Base-by-base conservation (phyloP, 2,329 filamentous ascomycete genomes). In the Diatrype stigma region DNA sequence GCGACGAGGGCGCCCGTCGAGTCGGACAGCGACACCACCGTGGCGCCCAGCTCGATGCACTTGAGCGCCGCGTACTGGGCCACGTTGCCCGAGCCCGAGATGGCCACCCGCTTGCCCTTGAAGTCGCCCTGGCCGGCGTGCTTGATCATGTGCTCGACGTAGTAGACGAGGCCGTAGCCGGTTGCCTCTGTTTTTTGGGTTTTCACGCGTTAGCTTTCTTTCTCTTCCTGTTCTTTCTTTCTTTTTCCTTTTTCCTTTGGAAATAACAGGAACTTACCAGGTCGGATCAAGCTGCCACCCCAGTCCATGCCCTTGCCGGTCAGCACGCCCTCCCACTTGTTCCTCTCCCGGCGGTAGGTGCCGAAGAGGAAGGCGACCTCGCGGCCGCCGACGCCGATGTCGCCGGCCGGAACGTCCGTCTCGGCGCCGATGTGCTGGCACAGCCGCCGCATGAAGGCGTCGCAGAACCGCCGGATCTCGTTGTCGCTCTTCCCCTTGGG, bases 401-500 rank as follows among this genome's bases (percentile, higher is more conserved):
- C 94, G 71, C 94, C 94, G 59, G 94, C 94, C 55, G 94, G 94
- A 23, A 99, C 91, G 69, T 97, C 94, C 45, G 90, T 96, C 73
- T 96, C 89, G 60, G 90, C 90, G 63, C 94, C 91, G 69, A 97
- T 97, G 82, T 97, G 92, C 77, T 90, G 91, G 79, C 82, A 88
- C 56, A 99, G 84, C 80, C 96, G 90, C 63, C 85, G 86, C 94
- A 97, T 97, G 81, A 97, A 99, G 53, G 91, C 77, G 60, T 88
- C 85, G 79, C 93, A 97, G 83, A 99, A 97, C 70, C 90, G 89
- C 68, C 94, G 89, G 77, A 97, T 97, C 82, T 97, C 94, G 71
- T 85, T 89, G 76, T 99, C 92, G 50, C 87, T 89, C 84, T 96
- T 97, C 78, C 91, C 92, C 84, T 97, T 99, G 73, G 94, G 94